Evolutionary conservation across 345 rosid genomes (phyloP).

Genomic region (Kandelia obovata): DNA sequence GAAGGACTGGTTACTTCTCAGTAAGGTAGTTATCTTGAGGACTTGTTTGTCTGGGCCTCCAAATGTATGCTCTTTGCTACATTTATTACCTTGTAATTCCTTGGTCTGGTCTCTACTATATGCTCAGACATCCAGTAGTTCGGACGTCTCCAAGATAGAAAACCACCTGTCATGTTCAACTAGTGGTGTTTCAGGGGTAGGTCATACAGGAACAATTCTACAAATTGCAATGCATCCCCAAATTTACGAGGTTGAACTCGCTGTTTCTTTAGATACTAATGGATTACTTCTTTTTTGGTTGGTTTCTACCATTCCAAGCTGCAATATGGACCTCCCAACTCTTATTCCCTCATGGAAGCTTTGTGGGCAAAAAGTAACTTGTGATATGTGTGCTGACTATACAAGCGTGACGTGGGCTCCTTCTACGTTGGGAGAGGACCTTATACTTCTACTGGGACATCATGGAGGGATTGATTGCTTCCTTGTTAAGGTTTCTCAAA

Average conservation of each 20-base stretch:
- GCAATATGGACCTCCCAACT: constrained; percentile 41
- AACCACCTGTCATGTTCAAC: constrained; percentile 31
- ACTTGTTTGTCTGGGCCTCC: constrained; percentile 55
- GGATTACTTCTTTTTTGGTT: constrained; percentile 78
- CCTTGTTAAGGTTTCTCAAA: constrained; percentile 47
- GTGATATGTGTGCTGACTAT: constrained; percentile 39
- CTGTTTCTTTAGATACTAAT: constrained; percentile 71
- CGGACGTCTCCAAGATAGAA: constrained; percentile 30
- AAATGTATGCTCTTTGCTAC: constrained; percentile 52
- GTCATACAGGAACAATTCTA: constrained; percentile 64
- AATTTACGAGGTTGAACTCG: constrained; percentile 46
- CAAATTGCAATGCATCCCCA: constrained; percentile 62
- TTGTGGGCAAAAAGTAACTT: constrained; percentile 50
- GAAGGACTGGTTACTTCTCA: constrained; percentile 38
- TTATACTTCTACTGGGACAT: constrained; percentile 66
- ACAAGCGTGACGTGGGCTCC: constrained; percentile 88
- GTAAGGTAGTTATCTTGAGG: constrained; percentile 55
- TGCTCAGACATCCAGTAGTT: constrained; percentile 28
- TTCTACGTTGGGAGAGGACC: constrained; percentile 47
- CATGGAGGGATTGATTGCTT: constrained; percentile 78
- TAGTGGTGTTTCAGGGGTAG: constrained; percentile 39
- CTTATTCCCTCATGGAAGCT: constrained; percentile 54
- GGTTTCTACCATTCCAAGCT: constrained; percentile 38
- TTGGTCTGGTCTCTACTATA: constrained; percentile 53
- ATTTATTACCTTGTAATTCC: constrained; percentile 46